phyloP scores from a whole-genome alignment of 768 basidiomycete genomes.

The Suillus plorans region DNA sequence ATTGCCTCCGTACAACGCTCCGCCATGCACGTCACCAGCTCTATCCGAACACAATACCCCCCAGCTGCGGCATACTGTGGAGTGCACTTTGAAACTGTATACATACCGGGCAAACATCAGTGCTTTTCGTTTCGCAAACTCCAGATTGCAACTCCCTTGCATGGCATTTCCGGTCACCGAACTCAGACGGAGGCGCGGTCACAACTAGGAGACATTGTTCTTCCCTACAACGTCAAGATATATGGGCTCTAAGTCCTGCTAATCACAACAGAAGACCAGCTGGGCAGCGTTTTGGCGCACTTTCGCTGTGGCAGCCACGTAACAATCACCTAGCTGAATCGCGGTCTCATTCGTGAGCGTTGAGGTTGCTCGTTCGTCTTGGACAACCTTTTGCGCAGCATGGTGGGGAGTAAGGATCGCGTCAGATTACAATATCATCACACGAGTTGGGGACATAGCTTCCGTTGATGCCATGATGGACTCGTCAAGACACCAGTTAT shows the following conservation, averaged over 20 bases:
- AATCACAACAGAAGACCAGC: too few species aligned
- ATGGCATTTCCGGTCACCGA: background rate
- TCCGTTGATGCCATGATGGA: background rate
- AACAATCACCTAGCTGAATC: too few species aligned
- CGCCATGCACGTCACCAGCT: background rate
- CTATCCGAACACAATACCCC: background rate
- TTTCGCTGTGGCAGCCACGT: too few species aligned
- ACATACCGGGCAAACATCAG: background rate
- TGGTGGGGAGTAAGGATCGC: background rate
- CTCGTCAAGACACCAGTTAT: background rate
- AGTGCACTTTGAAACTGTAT: background rate
- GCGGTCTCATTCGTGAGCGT: too few species aligned
- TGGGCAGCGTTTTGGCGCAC: background rate
- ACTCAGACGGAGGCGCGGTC: background rate
- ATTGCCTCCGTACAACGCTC: background rate
- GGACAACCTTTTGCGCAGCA: background rate
- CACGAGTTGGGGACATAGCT: background rate
- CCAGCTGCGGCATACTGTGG: background rate
- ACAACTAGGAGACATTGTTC: background rate
- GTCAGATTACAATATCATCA: background rate
- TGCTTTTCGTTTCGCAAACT: background rate
- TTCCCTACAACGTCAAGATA: too few species aligned
- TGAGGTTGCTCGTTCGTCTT: too few species aligned
- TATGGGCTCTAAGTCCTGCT: too few species aligned
- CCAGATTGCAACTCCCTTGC: background rate